Evolutionary conservation across 257 asterid genomes (phyloP).

Genomic region (Nemophila menziesii): DNA sequence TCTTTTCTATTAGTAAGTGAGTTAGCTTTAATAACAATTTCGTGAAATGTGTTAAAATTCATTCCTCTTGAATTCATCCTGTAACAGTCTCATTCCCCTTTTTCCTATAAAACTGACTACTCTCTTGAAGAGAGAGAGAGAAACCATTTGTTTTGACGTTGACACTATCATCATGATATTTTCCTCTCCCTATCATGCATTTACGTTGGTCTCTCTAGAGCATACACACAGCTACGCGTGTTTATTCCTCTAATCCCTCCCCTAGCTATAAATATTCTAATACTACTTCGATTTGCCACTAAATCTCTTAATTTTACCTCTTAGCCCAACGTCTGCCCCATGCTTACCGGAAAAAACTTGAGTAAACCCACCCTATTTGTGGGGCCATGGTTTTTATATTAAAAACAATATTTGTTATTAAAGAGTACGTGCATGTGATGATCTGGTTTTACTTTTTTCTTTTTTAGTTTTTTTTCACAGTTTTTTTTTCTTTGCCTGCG

Average conservation of each 20-base stretch:
- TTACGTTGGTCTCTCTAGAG: not conserved
- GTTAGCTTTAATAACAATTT: no score
- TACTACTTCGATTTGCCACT: constrained; percentile 33
- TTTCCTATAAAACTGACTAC: constrained; percentile 26
- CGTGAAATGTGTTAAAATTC: not conserved
- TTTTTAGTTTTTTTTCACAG: no score
- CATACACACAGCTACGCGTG: constrained; percentile 13
- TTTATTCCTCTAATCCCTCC: not conserved
- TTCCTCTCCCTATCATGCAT: constrained; percentile 13
- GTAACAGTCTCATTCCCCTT: constrained; percentile 28
- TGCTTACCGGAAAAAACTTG: no score
- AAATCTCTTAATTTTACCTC: constrained; percentile 20
- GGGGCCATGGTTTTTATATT: no score
- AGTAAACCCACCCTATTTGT: no score
- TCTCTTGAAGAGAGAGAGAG: constrained; percentile 28
- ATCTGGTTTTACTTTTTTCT: no score
- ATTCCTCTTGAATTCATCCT: constrained; percentile 39
- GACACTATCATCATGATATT: constrained; percentile 27
- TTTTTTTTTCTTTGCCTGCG: no score
- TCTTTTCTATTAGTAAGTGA: no score
- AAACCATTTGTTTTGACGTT: constrained; percentile 34
- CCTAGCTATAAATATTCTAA: not conserved
- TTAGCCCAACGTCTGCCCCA: not conserved
- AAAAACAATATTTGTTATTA: no score
- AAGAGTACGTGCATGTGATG: no score